Evolutionary conservation across 75 land plant species (phyloP).

Genomic region (Adiantum capillusveneris): DNA sequence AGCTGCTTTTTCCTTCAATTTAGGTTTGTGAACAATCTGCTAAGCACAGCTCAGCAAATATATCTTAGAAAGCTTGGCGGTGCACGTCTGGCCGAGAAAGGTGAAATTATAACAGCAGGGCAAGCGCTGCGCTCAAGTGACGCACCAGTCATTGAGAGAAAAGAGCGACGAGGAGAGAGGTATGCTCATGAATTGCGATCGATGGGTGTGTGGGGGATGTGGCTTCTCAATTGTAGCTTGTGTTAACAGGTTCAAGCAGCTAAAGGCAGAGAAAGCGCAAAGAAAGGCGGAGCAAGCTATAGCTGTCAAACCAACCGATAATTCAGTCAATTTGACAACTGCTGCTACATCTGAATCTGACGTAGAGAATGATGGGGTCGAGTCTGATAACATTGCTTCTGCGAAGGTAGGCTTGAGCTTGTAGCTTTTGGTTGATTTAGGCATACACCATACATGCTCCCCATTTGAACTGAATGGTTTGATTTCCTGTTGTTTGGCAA

Average conservation of each 20-base stretch:
- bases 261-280: constrained; percentile 76
- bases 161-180: constrained; percentile 19
- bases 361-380: constrained; percentile 15
- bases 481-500: not conserved
- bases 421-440: not conserved
- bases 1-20: not conserved
- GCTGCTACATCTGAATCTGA: constrained; percentile 14
- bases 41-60: constrained; percentile 92
- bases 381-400: not conserved
- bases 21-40: constrained; percentile 94
- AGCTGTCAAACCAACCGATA: constrained; percentile 5
- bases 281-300: constrained; percentile 52
- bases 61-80: constrained; percentile 78
- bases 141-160: constrained; percentile 15
- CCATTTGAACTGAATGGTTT: not conserved
- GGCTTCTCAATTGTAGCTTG: constrained; percentile 1
- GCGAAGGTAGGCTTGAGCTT: constrained; percentile 13
- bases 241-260: constrained; percentile 58
- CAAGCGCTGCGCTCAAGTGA: constrained; percentile 21
- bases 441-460: not conserved
- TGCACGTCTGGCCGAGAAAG: constrained; percentile 43
- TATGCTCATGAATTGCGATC: not conserved
- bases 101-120: constrained; percentile 30
- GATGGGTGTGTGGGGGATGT: constrained; percentile 10
- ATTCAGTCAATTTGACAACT: not conserved